phyloP scores from a whole-genome alignment of 148 eudicot species.

The Silene conica region DNA sequence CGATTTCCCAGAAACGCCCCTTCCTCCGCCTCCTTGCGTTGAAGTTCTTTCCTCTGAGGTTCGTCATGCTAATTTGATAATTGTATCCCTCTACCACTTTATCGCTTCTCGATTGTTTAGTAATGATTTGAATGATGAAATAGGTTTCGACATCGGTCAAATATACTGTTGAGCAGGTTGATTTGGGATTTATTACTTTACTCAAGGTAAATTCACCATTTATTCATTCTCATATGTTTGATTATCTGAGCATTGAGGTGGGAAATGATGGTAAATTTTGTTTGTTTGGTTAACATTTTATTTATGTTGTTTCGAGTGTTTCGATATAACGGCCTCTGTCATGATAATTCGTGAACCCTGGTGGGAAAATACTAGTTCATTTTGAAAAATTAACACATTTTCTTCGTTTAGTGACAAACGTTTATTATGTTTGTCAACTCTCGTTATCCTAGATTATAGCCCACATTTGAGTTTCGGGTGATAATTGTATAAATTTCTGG shows the following conservation, averaged over 20 bases:
- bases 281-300: background rate
- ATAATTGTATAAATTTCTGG: background rate
- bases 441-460: background rate
- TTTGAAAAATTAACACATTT: no score
- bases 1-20: slow-evolving; percentile 41
- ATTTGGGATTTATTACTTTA: slow-evolving; percentile 56
- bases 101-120: no score
- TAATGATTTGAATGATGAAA: slow-evolving; percentile 2
- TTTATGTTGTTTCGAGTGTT: background rate
- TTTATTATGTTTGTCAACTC: background rate
- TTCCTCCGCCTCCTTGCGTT: slow-evolving; percentile 55
- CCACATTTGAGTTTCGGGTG: background rate
- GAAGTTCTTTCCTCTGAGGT: slow-evolving; percentile 86
- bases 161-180: slow-evolving; percentile 59
- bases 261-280: background rate
- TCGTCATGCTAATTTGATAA: background rate
- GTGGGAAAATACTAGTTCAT: no score
- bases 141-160: slow-evolving; percentile 61
- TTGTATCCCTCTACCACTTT: background rate
- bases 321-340: no score
- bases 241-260: background rate
- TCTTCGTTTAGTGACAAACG: background rate
- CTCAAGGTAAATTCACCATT: slow-evolving; percentile 49
- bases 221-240: background rate
- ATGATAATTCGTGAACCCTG: no score